Evolutionary conservation across 2,329 filamentous ascomycete genomes (phyloP), one percentile per base, ranked within the genome.

Genomic region (Trichoderma sp.): DNA sequence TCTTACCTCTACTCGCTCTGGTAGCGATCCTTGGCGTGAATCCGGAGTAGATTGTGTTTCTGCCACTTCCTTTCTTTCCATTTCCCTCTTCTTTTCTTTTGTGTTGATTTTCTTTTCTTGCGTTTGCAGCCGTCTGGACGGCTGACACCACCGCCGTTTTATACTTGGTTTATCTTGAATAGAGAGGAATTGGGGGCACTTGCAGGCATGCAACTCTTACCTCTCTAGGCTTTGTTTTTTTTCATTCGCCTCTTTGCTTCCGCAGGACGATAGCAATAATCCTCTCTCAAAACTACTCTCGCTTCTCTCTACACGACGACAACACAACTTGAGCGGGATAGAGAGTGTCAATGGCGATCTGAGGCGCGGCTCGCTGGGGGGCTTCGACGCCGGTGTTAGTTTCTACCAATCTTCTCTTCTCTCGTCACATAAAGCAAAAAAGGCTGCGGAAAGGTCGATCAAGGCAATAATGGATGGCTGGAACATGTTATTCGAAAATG

Each of bases 71-170:
- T 33, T 49, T 49, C 31, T 4, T 29, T 53, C 16, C 16, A 43
- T 37, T 4, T 56, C 40, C 13, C 8, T 6, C 35, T 57, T 37
- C 24, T 55, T 60, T 37, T 31, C 59, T 55, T 49, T 55, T 56
- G 11, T 19, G 19, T 49, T 61, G 37, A 24, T 31, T 63, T 55
- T 29, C 14, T 55, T 60, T 27, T 58, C 33, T 29, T 35, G 37
- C 19, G 14, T 49, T 67, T 49, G 37, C 27, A 62, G 56, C 59
- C 60, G 68, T 69, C 68, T 58, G 68, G 61, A 66, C 68, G 68
- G 65, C 68, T 65, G 61, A 47, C 33, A 47, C 27, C 43, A 40
- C 24, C 27, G 21, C 7, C 27, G 53, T 40, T 62, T 57, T 57
- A 47, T 11, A 37, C 24, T 68, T 21, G 29, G 31, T 53, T 63